Percentiles rank a stretch among this genome's conserved stretches.
Conservation (phyloP, 345 rosid species). For the Stellera chamaejasme region DNA sequence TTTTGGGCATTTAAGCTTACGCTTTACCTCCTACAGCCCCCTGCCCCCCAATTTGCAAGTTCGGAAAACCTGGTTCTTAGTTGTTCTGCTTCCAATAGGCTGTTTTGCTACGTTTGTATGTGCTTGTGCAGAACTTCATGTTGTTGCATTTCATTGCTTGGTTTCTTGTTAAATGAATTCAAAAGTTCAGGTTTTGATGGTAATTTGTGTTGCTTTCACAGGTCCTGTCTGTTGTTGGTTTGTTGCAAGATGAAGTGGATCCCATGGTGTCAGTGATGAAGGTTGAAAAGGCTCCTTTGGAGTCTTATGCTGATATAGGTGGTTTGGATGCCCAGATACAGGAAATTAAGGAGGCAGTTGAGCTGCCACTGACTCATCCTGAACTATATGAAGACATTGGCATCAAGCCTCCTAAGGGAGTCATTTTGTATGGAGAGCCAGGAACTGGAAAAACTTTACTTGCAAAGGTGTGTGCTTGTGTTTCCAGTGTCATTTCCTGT, state of each 20-base stretch:
- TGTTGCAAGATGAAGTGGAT: slow-evolving; percentile 96
- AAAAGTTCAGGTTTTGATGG: not conserved
- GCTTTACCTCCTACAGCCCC: too few relatives aligned
- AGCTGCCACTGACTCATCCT: slow-evolving; percentile 97
- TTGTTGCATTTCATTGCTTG: too few relatives aligned
- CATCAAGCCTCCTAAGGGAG: slow-evolving; percentile 98
- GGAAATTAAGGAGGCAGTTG: slow-evolving; percentile 98
- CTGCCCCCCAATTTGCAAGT: too few relatives aligned
- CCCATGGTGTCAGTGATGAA: slow-evolving; percentile 99
- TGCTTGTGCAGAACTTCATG: too few relatives aligned
- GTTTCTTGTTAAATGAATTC: too few relatives aligned
- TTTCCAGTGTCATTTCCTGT: too few relatives aligned
- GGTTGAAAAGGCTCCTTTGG: slow-evolving; percentile 99
- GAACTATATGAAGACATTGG: slow-evolving; percentile 98
- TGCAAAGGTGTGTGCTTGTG: slow-evolving; percentile 57
- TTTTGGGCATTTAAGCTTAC: too few relatives aligned
- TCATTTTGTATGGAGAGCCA: slow-evolving; percentile 96
- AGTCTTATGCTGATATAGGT: slow-evolving; percentile 97
- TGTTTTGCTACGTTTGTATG: too few relatives aligned
- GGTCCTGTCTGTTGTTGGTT: slow-evolving; percentile 96
- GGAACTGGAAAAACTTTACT: slow-evolving; percentile 99
- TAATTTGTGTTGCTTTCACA: slow-evolving; percentile 12
- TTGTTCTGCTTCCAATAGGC: too few relatives aligned
- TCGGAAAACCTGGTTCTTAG: too few relatives aligned
- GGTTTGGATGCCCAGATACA: slow-evolving; percentile 99